Conservation (phyloP, 2,329 filamentous ascomycete species). For the Magnaporthales sp. region DNA sequence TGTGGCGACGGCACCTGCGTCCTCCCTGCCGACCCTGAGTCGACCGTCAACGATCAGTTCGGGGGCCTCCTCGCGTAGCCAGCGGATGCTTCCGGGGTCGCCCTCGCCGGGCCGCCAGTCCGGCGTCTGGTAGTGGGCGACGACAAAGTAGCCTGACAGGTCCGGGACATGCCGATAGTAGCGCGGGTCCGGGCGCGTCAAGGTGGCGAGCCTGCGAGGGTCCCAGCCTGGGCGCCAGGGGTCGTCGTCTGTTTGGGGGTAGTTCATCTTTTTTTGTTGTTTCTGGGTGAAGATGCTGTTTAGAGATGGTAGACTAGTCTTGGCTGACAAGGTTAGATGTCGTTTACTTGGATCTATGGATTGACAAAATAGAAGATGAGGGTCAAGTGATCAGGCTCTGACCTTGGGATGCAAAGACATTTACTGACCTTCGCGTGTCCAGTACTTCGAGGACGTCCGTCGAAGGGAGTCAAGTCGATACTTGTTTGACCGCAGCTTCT, state of each 20-base stretch:
- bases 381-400: too few species aligned
- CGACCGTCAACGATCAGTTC: conserved; percentile 1
- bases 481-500: neutral
- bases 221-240: conserved; percentile 2
- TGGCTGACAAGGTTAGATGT: too few species aligned
- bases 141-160: conserved; percentile 4
- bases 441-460: neutral
- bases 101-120: conserved; percentile 4
- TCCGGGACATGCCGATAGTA: conserved; percentile 5
- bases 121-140: neutral
- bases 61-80: conserved; percentile 1
- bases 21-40: neutral
- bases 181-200: conserved; percentile 3
- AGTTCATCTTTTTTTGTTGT: neutral
- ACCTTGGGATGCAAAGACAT: too few species aligned
- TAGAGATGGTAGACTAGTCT: too few species aligned
- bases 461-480: neutral
- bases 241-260: neutral
- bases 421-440: neutral
- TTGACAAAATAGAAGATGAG: too few species aligned
- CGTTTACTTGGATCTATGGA: too few species aligned
- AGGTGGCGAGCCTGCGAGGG: neutral
- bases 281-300: neutral
- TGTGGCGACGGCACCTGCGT: neutral
- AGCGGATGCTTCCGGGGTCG: neutral